Evolutionary conservation across 2,329 filamentous ascomycete genomes (phyloP), one percentile per base, ranked within the genome.

Genomic region (Phialophora chinensis): DNA sequence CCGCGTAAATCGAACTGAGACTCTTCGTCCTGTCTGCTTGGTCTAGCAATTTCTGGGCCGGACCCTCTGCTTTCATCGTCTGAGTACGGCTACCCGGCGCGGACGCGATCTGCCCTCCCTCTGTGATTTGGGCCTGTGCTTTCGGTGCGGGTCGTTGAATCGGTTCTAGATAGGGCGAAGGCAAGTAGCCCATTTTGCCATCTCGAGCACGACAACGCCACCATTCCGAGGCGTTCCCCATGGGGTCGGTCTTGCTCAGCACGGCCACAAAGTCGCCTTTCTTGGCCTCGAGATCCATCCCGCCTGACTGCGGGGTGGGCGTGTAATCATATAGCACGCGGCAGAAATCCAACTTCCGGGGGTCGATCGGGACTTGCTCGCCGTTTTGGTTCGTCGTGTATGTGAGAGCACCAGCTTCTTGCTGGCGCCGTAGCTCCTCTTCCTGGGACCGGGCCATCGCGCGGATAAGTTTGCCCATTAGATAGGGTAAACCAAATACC

Each of bases 251-350:
- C 82, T 97, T 97, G 81, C 90, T 90, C 62, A 99, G 85, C 0
- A 99, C 93, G 29, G 95, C 95, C 17, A 99, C 93, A 61, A 98
- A 88, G 73, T 99, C 95, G 66, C 94, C 94, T 82, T 97, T 97
- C 81, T 91, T 93, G 27, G 96, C 94, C 42, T 91, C 89, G 14
- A 99, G 85, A 75, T 99, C 96, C 72, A 98, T 88, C 38, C 91
- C 92, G 23, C 84, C 84, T 14, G 80, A 79, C 62, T 85, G 80
- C 2, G 86, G 82, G 74, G 94, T 91, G 2, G 95, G 94, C 0
- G 90, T 89, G 81, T 97, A 99, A 81, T 99, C 95, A 81, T 95
- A 98, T 20, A 97, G 81, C 1, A 96, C 90, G 66, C 93, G 91
- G 83, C 94, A 99, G 83, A 98, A 99, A 77, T 98, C 94, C 71